phyloP scores from a whole-genome alignment of 2,329 filamentous ascomycete genomes.

The Nothophoma quercina region DNA sequence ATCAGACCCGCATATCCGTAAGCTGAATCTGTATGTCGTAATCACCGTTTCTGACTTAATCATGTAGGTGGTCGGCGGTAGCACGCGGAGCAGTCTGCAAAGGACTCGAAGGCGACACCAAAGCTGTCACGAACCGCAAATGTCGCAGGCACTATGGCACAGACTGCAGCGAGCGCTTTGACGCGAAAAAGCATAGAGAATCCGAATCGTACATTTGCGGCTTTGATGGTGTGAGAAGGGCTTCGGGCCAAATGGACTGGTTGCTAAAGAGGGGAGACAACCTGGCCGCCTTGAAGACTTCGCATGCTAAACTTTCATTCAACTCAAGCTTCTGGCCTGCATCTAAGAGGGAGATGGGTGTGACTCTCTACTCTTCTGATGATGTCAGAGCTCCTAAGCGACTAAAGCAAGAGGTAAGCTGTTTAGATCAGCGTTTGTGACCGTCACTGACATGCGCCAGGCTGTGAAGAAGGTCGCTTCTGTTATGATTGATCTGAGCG shows the following conservation, averaged over 20 bases:
- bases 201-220: slow-evolving; percentile 11
- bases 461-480: neutral
- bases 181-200: slow-evolving; percentile 3
- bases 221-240: slow-evolving; percentile 6
- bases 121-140: slow-evolving; percentile 23
- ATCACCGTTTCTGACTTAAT: neutral
- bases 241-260: slow-evolving; percentile 20
- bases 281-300: neutral
- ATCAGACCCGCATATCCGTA: slow-evolving; percentile 31
- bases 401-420: neutral
- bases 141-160: slow-evolving; percentile 35
- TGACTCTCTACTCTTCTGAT: neutral
- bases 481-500: slow-evolving; percentile 13
- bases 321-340: neutral
- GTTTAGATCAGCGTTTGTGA: no score
- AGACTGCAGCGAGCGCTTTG: accelerated
- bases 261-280: slow-evolving; percentile 27
- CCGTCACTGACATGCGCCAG: neutral
- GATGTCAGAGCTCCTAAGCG: neutral
- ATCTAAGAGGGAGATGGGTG: neutral
- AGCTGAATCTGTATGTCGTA: neutral
- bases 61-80: slow-evolving; percentile 39
- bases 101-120: slow-evolving; percentile 26
- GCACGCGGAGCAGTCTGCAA: slow-evolving; percentile 34
- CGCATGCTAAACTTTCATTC: neutral